Base-by-base conservation (phyloP, 306 rosid species). In the Ziziphus jujuba region DNA sequence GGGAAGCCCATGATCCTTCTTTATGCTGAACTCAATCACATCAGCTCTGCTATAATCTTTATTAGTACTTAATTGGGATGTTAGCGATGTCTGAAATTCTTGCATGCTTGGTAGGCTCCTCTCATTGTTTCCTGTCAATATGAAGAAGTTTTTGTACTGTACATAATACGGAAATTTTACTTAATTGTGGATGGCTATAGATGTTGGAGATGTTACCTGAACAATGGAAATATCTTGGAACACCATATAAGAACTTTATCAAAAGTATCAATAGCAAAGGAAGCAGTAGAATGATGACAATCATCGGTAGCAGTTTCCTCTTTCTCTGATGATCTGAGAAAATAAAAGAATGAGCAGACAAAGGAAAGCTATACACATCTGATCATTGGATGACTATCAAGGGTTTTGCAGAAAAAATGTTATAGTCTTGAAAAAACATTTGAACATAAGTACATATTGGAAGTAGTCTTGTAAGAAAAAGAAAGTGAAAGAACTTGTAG, bases 1-100 rank as follows among this genome's bases (percentile, higher is more conserved):
- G 25, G 66, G 75, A 23, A 76, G 38, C 40, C 21, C 59, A 21
- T 57, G 77, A 57, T 72, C 64, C 59, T 68, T 62, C 48, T 36
- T 35, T 13, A 4, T 56, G 35, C 13, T 36, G 51, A 64, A 31
- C 44, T 63, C 58, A 44, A 44, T 14, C 54, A 38, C 21, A 61
- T 55, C 45, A n/a, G 69, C 50, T 34, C 20, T n/a, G 25, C 57
- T 56, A 2, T 25, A 4, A 28, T 28, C 4, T 1, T 28, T 4
- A 28, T 28, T 28, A 28, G 33, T 28, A 28, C 33, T 28, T 28
- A 28, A 28, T 4, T 28, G 33, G 4, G 33, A 2, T 28, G 33
- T 28, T 28, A 28, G 33, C 33, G 4, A 2, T 28, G 33, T 28
- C 33, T 28, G 33, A 28, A 28, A 28, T 28, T 28, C 33, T 28